phyloP scores from a whole-genome alignment of 331 rosid species.

The Saraca asoca region DNA sequence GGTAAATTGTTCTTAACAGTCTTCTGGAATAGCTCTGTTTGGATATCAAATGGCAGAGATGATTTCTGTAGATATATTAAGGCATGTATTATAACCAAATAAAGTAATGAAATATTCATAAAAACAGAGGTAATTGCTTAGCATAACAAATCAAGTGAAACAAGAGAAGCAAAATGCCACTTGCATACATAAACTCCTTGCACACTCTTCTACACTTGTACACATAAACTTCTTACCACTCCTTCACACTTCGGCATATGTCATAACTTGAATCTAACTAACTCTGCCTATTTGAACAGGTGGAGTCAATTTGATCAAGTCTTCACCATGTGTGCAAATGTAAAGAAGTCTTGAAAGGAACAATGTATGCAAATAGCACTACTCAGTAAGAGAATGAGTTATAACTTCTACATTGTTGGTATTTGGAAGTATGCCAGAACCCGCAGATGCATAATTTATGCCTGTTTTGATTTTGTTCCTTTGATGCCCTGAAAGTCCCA shows the following conservation, averaged over 20 bases:
- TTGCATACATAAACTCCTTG: too few relatives aligned
- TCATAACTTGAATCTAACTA: too few relatives aligned
- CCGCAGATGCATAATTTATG: conserved; percentile 45
- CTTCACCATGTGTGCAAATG: too few relatives aligned
- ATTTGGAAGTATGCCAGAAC: conserved; percentile 38
- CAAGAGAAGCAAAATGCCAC: too few relatives aligned
- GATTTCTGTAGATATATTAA: not conserved
- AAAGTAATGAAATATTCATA: not conserved
- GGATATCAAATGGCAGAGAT: conserved; percentile 26
- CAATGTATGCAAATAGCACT: too few relatives aligned
- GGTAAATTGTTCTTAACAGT: conserved; percentile 32
- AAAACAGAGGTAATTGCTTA: not conserved
- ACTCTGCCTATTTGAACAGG: too few relatives aligned
- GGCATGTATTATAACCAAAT: not conserved
- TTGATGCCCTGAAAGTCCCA: conserved; percentile 38
- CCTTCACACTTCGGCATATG: too few relatives aligned
- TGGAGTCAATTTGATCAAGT: too few relatives aligned
- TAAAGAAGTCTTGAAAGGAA: too few relatives aligned
- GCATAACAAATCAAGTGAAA: not conserved
- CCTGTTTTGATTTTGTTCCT: conserved; percentile 36
- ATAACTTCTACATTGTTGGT: conserved; percentile 35
- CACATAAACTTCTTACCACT: too few relatives aligned
- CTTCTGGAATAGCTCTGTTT: conserved; percentile 20
- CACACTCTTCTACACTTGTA: too few relatives aligned
- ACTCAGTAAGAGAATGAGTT: not conserved